Percentiles rank a stretch among this genome's conserved stretches.
Evolutionary conservation across 169 alveolate species (phyloP).

Genomic region (Eimeria mitis): DNA sequence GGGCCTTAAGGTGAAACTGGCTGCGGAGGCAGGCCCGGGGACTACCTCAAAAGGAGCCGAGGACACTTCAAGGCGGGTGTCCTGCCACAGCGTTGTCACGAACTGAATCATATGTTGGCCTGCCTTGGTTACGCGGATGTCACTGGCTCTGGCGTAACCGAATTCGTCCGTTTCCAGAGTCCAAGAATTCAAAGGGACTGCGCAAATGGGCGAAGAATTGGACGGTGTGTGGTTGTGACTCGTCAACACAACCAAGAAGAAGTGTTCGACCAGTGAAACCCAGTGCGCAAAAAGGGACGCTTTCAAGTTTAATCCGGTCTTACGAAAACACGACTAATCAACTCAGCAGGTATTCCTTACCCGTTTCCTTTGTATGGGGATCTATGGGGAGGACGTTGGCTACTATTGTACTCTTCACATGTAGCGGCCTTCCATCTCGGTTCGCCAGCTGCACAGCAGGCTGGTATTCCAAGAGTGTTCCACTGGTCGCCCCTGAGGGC

Average conservation of each 20-base stretch:
- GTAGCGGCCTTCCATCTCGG: conserved; percentile 33
- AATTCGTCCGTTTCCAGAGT: conserved; percentile 34
- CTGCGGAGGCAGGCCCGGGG: conserved; percentile 57
- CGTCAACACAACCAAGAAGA: background rate
- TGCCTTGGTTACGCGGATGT: conserved; percentile 17
- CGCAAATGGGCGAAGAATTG: background rate
- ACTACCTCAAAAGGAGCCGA: conserved; percentile 58
- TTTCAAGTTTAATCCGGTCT: background rate
- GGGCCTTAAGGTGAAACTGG: conserved; percentile 22
- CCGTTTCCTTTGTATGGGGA: background rate
- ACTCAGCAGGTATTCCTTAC: background rate
- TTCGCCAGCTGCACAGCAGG: conserved; percentile 51
- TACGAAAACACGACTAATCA: background rate
- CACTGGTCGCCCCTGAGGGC: conserved; percentile 67
- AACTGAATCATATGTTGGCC: conserved; percentile 45
- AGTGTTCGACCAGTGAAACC: background rate
- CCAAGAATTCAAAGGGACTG: conserved; percentile 51
- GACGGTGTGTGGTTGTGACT: background rate
- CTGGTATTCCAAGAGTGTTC: conserved; percentile 35
- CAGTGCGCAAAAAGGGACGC: background rate
- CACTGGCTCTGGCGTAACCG: conserved; percentile 46
- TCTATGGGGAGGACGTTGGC: conserved; percentile 24
- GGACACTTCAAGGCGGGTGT: conserved; percentile 53
- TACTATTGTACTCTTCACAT: background rate
- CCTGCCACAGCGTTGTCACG: conserved; percentile 54